Conservation (phyloP, 192 early-diverging fungal species). For the Cetraspora pellucida region DNA sequence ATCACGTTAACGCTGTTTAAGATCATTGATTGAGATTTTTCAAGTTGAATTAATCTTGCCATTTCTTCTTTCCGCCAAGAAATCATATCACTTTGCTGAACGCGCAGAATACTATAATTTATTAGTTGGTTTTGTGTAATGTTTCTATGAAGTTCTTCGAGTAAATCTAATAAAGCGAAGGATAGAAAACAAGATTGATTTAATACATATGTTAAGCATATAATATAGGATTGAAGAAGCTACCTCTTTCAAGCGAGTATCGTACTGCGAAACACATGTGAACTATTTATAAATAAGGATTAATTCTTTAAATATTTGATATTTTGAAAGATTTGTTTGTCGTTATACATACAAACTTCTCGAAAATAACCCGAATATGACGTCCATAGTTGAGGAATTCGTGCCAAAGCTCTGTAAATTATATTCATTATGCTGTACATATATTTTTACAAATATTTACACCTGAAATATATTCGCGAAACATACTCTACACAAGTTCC, state of each 20-base stretch:
- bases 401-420: conserved; percentile 37
- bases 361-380: conserved; percentile 49
- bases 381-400: conserved; percentile 46
- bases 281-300: conserved; percentile 4
- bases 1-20: neutral
- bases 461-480: neutral
- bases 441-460: neutral
- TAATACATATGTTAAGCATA: neutral
- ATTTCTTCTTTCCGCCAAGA: conserved; percentile 28
- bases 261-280: conserved; percentile 44
- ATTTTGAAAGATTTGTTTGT: neutral
- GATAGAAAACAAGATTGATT: neutral
- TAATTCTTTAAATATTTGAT: neutral
- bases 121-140: conserved; percentile 20
- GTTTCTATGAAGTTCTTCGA: conserved; percentile 28
- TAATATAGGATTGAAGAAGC: neutral
- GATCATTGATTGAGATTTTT: conserved; percentile 3
- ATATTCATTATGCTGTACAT: neutral
- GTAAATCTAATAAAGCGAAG: neutral
- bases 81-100: conserved; percentile 13
- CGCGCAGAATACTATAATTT: conserved; percentile 12
- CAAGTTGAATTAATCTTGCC: conserved; percentile 3
- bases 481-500: conserved; percentile 40
- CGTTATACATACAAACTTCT: conserved; percentile 38
- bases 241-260: conserved; percentile 42